Base-by-base conservation (phyloP, 2,329 filamentous ascomycete species). In the Xylaria sp. region DNA sequence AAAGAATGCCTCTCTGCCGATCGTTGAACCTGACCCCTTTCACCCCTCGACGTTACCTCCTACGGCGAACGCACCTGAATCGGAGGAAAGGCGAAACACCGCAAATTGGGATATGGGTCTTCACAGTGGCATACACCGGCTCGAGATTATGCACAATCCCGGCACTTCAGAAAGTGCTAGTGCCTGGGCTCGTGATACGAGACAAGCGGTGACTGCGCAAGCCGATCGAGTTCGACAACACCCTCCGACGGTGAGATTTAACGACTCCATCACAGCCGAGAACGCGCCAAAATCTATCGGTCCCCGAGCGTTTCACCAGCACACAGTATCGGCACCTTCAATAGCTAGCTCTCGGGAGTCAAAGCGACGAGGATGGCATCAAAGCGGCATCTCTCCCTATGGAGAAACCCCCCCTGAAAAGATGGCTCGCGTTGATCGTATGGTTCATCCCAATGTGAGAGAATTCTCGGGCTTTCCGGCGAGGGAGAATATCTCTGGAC, bases 301-400 rank as follows among this genome's bases (percentile, higher is more conserved):
- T 5, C 68, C 72, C 72, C 69, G 74, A 76, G 73, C 76, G 47
- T 76, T 81, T 25, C 86, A 88, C 63, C 86, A 89, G 39, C 84
- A 89, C 64, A 88, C 87, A 17, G 83, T 87, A 79, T 89, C 87
- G 3, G 87, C 87, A 1, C 87, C 87, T 0, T 81, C 83, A 0
- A 79, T 85, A 38, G 81, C 84, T 10, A 88, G 86, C 0, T 82
- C 86, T 3, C 84, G 87, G 9, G 88, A 87, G 69, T 81, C 81
- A 33, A 92, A 91, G 74, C 86, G 91, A 2, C 89, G 90, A 66
- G 91, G 85, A 1, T 94, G 91, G 90, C 93, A 93, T 73, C 88
- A 92, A 45, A 84, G 84, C 0, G 84, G 84, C 0, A 75, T 79
- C 13, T 75, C 78, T 0, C 74, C 77, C 2, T 79, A 81, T 39